Evolutionary conservation across 148 eudicot species (phyloP).

Genomic region (Agrostemma githago): DNA sequence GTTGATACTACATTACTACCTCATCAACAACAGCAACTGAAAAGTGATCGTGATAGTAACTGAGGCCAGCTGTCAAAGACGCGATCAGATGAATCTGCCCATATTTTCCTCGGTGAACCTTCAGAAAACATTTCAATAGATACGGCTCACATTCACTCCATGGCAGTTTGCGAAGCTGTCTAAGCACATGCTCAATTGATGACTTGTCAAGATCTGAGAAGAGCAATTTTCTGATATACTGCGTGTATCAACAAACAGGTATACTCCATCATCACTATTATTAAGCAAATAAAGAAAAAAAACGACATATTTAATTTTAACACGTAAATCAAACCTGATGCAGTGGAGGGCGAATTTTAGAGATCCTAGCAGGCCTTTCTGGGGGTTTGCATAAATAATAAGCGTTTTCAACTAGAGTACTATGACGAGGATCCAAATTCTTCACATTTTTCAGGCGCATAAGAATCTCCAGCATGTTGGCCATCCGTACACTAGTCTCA

Average conservation of each 20-base stretch:
- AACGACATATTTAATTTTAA: neutral
- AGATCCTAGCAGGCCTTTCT: slow-evolving; percentile 85
- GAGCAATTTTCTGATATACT: slow-evolving; percentile 90
- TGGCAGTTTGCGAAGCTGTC: slow-evolving; percentile 96
- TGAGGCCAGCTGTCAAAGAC: slow-evolving; percentile 86
- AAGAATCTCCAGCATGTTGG: slow-evolving; percentile 93
- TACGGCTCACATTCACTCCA: slow-evolving; percentile 93
- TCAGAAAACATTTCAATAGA: slow-evolving; percentile 84
- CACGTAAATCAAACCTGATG: slow-evolving; percentile 64
- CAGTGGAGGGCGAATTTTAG: slow-evolving; percentile 93
- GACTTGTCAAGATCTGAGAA: slow-evolving; percentile 94
- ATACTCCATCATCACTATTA: slow-evolving; percentile 16
- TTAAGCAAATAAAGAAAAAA: slow-evolving; percentile 7
- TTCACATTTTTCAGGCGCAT: slow-evolving; percentile 98
- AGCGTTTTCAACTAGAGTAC: slow-evolving; percentile 97
- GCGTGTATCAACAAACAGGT: slow-evolving; percentile 31
- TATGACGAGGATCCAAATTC: slow-evolving; percentile 98
- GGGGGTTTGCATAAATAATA: slow-evolving; percentile 97
- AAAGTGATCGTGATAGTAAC: slow-evolving; percentile 93
- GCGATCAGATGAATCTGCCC: slow-evolving; percentile 97
- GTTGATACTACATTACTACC: slow-evolving; percentile 69
- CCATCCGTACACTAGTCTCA: slow-evolving; percentile 88
- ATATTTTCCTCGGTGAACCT: slow-evolving; percentile 94
- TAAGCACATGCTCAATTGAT: slow-evolving; percentile 87
- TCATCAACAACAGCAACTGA: slow-evolving; percentile 96